Conservation (phyloP, 1,139 yeast genomes). For the Yamadazyma taylorii region DNA sequence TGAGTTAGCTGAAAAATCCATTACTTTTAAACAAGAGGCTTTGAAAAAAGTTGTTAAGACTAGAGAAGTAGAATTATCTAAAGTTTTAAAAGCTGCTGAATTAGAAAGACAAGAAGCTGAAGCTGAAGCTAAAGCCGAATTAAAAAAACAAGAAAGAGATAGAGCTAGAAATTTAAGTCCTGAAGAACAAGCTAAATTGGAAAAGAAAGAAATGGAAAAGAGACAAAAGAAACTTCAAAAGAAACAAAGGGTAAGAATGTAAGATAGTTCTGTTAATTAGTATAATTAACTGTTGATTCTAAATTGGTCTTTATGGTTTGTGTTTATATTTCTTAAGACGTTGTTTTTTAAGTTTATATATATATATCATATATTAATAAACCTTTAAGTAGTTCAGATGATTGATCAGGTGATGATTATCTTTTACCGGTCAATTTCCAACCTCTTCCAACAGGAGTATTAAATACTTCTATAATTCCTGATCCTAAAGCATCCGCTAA, state of each 20-base stretch:
- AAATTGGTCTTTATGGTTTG: too few species aligned
- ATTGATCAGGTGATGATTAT: too few species aligned
- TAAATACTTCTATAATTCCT: conserved; percentile 67
- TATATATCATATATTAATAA: too few species aligned
- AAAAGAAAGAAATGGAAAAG: conserved; percentile 57
- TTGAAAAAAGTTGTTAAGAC: conserved; percentile 70
- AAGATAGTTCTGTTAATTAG: too few species aligned
- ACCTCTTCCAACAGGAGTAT: conserved; percentile 70
- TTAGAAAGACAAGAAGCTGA: conserved; percentile 65
- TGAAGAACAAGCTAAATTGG: conserved; percentile 73
- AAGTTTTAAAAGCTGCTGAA: conserved; percentile 60
- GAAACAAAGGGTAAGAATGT: conserved; percentile 44
- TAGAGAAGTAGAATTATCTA: conserved; percentile 68
- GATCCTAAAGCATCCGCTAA: conserved; percentile 66
- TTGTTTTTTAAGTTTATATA: too few species aligned
- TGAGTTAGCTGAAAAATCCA: conserved; percentile 43
- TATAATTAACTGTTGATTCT: too few species aligned
- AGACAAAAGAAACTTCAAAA: conserved; percentile 43
- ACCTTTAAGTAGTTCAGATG: too few species aligned
- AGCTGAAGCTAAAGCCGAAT: conserved; percentile 67
- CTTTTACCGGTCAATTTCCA: conserved; percentile 61
- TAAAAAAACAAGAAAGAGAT: conserved; percentile 62
- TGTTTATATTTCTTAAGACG: too few species aligned
- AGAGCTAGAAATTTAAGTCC: conserved; percentile 57
- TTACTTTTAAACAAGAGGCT: conserved; percentile 63